Evolutionary conservation across 2,329 filamentous ascomycete species (phyloP).

Genomic region (Fusarium devonianum): DNA sequence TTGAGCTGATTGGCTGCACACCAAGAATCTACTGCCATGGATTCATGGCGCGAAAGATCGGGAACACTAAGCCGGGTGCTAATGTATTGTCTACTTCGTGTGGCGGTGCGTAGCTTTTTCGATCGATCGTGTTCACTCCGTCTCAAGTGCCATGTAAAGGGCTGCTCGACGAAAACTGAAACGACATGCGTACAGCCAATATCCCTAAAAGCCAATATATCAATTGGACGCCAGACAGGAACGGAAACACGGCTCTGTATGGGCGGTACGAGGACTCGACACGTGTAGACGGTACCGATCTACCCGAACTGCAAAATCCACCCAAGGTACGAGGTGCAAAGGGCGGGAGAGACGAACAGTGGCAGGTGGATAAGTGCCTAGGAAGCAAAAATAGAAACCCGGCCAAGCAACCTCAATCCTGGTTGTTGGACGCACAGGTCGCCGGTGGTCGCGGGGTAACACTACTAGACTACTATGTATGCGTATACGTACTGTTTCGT

Average conservation of each 20-base stretch:
- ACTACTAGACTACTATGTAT: constrained; percentile 6
- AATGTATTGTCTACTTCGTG: constrained; percentile 21
- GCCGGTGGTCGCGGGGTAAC: constrained; percentile 29
- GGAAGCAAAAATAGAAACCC: constrained; percentile 36
- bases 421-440: too few relatives aligned
- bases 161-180: constrained; percentile 3
- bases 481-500: too few relatives aligned
- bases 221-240: constrained; percentile 17
- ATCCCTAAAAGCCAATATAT: background rate
- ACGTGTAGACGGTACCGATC: constrained; percentile 5
- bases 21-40: too few relatives aligned
- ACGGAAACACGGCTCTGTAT: constrained; percentile 22
- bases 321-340: too few relatives aligned
- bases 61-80: constrained; percentile 25
- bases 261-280: constrained; percentile 11
- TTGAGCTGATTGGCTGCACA: constrained; percentile 30
- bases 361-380: constrained; percentile 1
- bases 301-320: constrained; percentile 14
- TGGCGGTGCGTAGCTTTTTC: constrained; percentile 32
- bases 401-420: too few relatives aligned
- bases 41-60: constrained; percentile 21
- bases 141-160: constrained; percentile 7
- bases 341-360: constrained; percentile 5
- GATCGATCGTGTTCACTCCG: constrained; percentile 14
- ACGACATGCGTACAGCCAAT: constrained; percentile 10